Evolutionary conservation across 768 basidiomycete species (phyloP).

Genomic region (Pleurotus cornucopiae): DNA sequence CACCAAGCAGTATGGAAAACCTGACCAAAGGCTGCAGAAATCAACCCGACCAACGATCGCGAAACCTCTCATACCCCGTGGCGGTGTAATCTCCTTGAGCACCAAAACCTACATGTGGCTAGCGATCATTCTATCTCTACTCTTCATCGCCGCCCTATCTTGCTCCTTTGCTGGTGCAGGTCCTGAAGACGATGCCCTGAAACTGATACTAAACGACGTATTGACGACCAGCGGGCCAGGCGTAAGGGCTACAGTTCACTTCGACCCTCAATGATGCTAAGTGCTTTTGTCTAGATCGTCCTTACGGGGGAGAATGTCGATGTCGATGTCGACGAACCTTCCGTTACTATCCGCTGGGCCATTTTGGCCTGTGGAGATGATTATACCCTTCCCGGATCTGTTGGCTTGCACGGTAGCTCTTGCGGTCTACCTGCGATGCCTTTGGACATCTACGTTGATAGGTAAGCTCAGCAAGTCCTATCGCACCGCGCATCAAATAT

Average conservation of each 20-base stretch:
- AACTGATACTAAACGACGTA: conserved; percentile 32
- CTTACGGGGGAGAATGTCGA: conserved; percentile 55
- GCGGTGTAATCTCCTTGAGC: background rate
- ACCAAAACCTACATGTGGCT: conserved; percentile 22
- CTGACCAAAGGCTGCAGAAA: background rate
- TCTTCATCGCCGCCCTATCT: conserved; percentile 45
- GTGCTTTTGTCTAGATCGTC: conserved; percentile 35
- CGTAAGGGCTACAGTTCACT: conserved; percentile 24
- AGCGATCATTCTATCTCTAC: conserved; percentile 38
- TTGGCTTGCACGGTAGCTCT: conserved; percentile 38
- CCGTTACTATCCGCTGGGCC: conserved; percentile 53
- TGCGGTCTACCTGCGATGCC: conserved; percentile 46
- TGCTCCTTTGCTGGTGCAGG: conserved; percentile 44
- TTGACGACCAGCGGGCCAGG: conserved; percentile 37
- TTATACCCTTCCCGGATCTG: conserved; percentile 40
- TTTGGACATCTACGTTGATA: conserved; percentile 44
- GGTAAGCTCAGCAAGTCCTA: conserved; percentile 25
- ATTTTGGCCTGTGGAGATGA: conserved; percentile 46
- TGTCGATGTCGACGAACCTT: conserved; percentile 55
- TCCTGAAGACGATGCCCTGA: conserved; percentile 37
- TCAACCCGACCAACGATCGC: background rate
- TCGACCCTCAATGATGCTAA: conserved; percentile 1
- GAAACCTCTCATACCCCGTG: background rate
- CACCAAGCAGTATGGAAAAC: background rate
- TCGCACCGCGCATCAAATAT: background rate